Evolutionary conservation across 176 grass and related monocot species (phyloP), one percentile per base, ranked within the genome.

Genomic region (Oryza meyeriana): DNA sequence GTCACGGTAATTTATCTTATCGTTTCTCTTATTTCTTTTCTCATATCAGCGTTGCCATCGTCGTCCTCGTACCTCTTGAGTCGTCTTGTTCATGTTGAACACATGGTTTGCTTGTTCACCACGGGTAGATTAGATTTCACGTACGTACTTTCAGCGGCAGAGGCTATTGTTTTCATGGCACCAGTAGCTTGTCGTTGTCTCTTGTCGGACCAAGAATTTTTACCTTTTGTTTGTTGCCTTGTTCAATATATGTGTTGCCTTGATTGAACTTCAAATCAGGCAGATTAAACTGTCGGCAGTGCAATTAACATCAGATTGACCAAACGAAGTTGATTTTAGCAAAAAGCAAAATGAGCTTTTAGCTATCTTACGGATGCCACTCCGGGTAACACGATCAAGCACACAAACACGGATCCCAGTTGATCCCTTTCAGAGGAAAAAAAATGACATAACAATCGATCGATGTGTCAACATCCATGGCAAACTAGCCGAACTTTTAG

Each of bases 341-440:
- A 22, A 72, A 89, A 77, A 25, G 17, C 27, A 41, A 72, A 32
- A 82, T 57, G 44, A 27, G 2, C 26, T 89, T 71, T 85, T 39
- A 80, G 32, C 41, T 44, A 33, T 29, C 68, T 65, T 74, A 6
- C 11, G 27, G 68, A 27, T 42, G 58, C 76, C 62, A 55, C 64
- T 69, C 70, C 8, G 22, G 24, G 27, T 14, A 73, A 24, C 29
- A 48, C n/a, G n/a, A n/a, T n/a, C n/a, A n/a, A n/a, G n/a, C n/a
- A n/a, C n/a, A n/a, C 29, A 22, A 50, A 73, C 47, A 32, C 66
- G 30, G 62, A 6, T 25, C 64, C 26, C n/a, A 41, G 33, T 69
- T 74, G 16, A 69, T 55, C 87, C 76, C 22, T 84, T 80, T 71
- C 71, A 41, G 48, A 24, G 57, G 57, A 22, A 29, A 70, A 64